These are phyloP conservation scores for Micractinium sp. DNA, from an alignment of 139 green algal species.

Conservation along the genomic window DNA sequence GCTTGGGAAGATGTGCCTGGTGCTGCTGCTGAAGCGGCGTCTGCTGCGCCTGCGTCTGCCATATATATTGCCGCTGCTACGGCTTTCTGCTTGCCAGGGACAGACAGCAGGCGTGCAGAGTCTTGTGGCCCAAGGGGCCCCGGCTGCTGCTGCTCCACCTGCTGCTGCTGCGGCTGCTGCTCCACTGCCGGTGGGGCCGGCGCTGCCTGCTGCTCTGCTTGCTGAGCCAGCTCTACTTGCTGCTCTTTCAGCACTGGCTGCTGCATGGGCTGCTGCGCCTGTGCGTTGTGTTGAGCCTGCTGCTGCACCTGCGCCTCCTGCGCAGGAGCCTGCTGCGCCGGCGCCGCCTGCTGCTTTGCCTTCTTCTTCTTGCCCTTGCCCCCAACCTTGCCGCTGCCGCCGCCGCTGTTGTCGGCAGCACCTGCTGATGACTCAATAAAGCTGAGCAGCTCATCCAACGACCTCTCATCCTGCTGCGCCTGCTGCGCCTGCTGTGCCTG, in stretches of 20 bases:
- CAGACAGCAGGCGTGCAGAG: no score
- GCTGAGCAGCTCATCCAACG: constrained; percentile 65
- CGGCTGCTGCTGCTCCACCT: neutral
- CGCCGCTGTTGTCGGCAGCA: neutral
- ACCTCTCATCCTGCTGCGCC: constrained; percentile 39
- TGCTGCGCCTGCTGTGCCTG: constrained; percentile 1
- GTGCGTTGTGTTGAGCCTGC: neutral
- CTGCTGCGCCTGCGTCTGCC: neutral
- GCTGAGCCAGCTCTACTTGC: neutral
- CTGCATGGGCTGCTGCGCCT: neutral
- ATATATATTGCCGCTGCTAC: neutral
- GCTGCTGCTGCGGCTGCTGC: constrained; percentile 3
- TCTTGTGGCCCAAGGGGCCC: neutral
- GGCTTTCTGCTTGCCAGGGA: neutral
- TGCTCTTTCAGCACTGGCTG: neutral
- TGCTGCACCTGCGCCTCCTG: neutral
- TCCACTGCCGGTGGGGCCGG: neutral
- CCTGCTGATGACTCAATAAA: constrained; percentile 60
- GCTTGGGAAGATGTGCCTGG: neutral
- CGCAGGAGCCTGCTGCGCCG: neutral
- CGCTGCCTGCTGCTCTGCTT: neutral
- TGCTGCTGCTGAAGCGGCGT: neutral
- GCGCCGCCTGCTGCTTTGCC: constrained; percentile 47
- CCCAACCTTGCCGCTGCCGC: constrained; percentile 8
- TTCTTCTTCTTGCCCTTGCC: constrained; percentile 47